Evolutionary conservation across 805 yeast genomes (phyloP).

Genomic region (Zygosaccharomyces siamensis): DNA sequence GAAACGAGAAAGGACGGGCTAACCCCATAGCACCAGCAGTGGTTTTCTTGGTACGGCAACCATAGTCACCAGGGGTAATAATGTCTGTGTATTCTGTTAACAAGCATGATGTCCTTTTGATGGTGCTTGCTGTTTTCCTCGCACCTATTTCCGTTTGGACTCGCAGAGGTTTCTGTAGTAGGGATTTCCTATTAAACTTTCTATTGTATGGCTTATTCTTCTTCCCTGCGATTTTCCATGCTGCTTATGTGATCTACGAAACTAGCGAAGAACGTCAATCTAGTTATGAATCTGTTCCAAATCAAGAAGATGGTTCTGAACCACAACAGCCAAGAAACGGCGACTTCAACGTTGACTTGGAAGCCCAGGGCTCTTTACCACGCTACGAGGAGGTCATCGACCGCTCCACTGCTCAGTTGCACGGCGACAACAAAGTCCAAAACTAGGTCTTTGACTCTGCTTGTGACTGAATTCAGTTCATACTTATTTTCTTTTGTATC

Average conservation of each 20-base stretch:
- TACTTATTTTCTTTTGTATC: too few species aligned
- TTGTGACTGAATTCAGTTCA: too few species aligned
- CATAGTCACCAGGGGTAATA: neutral
- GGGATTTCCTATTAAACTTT: slow-evolving; percentile 21
- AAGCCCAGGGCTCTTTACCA: slow-evolving; percentile 16
- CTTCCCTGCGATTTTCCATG: slow-evolving; percentile 29
- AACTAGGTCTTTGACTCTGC: neutral
- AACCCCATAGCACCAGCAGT: too few species aligned
- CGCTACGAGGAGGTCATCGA: slow-evolving; percentile 19
- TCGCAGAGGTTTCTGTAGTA: slow-evolving; percentile 22
- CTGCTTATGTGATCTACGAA: slow-evolving; percentile 24
- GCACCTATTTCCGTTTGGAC: slow-evolving; percentile 26
- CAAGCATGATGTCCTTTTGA: slow-evolving; percentile 22
- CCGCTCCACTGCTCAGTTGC: neutral
- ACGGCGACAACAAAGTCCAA: slow-evolving; percentile 22
- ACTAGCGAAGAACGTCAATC: slow-evolving; percentile 22
- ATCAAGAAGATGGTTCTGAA: slow-evolving; percentile 6
- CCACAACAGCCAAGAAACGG: slow-evolving; percentile 14
- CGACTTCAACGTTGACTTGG: slow-evolving; percentile 18
- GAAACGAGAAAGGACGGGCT: too few species aligned
- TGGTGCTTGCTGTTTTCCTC: slow-evolving; percentile 19
- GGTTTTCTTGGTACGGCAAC: too few species aligned
- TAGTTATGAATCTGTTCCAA: slow-evolving; percentile 8
- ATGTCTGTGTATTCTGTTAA: slow-evolving; percentile 18
- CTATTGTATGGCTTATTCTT: slow-evolving; percentile 19